Base-by-base conservation (phyloP, 768 basidiomycete species). In the Xanthoconium purpureum region DNA sequence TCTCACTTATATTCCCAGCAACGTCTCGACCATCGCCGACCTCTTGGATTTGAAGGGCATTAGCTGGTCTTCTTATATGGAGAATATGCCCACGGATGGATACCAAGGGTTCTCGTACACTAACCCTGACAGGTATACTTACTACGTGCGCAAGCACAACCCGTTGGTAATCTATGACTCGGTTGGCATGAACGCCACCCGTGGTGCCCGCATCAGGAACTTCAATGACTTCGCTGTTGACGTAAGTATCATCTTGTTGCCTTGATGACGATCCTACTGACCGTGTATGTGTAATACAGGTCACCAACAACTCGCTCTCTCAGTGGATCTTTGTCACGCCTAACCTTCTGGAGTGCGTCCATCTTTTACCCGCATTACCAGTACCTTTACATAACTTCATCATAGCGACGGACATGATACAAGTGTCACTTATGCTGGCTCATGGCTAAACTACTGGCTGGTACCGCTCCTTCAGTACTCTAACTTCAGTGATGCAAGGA, bases 271-370 rank as follows among this genome's bases (percentile, higher is more conserved):
- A 35, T 32, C 17, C 49, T 35, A 11, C 45, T 61, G 20, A 47
- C 20, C 18, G 35, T 32, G 20, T 33, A 17, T n/a, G 29, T 14
- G 32, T 33, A 33, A 33, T n/a, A n/a, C n/a, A 70, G 68, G n/a
- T 70, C 28, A 47, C 73, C 18, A 76, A 76, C 15, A 66, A 77
- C 43, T 71, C 73, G 1, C 66, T 87, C 44, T 78, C 84, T 11
- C 84, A 85, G 54, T 86, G 84, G 82, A 60, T 75, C 9, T 85
- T 82, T 57, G 74, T 87, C 53, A 85, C 85, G 1, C 85, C 85
- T 12, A 87, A 87, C 65, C 71, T 83, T 10, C 58, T 57, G 32
- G 47, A 71, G 69, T 66, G 29, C 5, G 70, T 58, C n/a, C 36
- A 13, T 9, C 52, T 33, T 33, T 33, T 40, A 2, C 17, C 7